Percentiles rank a stretch among this genome's conserved stretches.
These are phyloP conservation scores for Hamamelis virginiana DNA, from an alignment of 164 flowering plant genomes.

Conservation along the genomic window DNA sequence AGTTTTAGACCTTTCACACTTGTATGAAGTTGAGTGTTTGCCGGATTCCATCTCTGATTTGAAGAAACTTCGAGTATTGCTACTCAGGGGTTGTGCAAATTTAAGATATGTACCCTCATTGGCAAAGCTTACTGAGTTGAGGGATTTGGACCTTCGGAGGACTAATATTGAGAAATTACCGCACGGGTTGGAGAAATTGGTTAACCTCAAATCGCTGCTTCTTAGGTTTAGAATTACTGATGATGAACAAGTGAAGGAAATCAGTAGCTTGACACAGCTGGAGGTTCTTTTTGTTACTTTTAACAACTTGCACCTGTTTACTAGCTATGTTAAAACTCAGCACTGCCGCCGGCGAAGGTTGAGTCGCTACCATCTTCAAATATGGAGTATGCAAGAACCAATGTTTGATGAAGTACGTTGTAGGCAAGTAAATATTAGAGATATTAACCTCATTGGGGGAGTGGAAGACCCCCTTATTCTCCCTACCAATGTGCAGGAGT, in stretches of 20 bases:
- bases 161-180: not conserved
- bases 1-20: not conserved
- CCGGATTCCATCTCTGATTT: not conserved
- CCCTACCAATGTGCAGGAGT: not conserved
- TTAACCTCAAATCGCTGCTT: not conserved
- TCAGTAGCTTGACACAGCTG: not conserved
- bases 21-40: not conserved
- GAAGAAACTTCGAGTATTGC: not conserved
- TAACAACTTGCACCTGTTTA: not conserved
- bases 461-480: not conserved
- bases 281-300: not conserved
- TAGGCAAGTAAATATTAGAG: not conserved
- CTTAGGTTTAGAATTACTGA: too few relatives aligned
- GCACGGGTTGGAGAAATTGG: not conserved
- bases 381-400: not conserved
- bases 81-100: not conserved
- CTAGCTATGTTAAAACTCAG: not conserved
- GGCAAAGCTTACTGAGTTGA: not conserved
- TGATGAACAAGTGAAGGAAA: not conserved
- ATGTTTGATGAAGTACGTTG: not conserved
- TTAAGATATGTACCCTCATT: not conserved
- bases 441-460: not conserved
- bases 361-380: not conserved
- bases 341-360: too few relatives aligned
- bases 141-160: not conserved